Conservation (phyloP, 164 flowering plant species). For the Stephania cephalantha region DNA sequence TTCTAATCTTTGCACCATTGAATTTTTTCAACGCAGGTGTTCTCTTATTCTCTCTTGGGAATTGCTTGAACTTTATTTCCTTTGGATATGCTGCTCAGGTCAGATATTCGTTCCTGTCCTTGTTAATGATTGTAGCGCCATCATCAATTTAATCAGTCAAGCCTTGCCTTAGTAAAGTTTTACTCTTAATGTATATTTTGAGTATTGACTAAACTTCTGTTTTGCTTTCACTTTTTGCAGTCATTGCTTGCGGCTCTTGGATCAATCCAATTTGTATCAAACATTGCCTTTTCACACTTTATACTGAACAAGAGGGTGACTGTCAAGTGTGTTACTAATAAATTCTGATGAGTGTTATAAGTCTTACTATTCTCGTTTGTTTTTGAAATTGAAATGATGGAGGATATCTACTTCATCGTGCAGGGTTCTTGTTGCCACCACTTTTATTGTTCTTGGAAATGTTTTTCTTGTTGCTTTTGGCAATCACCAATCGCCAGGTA, state of each 20-base stretch:
- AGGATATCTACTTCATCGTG: slow-evolving; percentile 11
- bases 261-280: slow-evolving; percentile 89
- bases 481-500: slow-evolving; percentile 97
- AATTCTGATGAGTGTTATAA: slow-evolving; percentile 6
- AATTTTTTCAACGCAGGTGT: slow-evolving; percentile 51
- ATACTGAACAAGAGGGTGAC: slow-evolving; percentile 81
- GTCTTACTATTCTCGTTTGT: neutral
- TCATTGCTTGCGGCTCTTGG: slow-evolving; percentile 98
- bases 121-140: neutral
- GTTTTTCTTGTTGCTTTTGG: slow-evolving; percentile 94
- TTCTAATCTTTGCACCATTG: neutral
- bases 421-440: slow-evolving; percentile 89
- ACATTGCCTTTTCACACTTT: slow-evolving; percentile 90
- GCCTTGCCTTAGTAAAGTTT: neutral
- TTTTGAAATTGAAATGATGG: slow-evolving; percentile 2
- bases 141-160: neutral
- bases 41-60: slow-evolving; percentile 75
- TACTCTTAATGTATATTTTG: neutral
- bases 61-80: slow-evolving; percentile 92
- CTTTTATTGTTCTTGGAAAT: slow-evolving; percentile 90
- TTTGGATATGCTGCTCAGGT: slow-evolving; percentile 99
- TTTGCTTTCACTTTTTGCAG: slow-evolving; percentile 30
- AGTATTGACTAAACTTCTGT: neutral
- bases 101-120: neutral
- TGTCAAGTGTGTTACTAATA: slow-evolving; percentile 57